Base-by-base conservation (phyloP, 257 asterid species). In the Jaltomata sinuosa region DNA sequence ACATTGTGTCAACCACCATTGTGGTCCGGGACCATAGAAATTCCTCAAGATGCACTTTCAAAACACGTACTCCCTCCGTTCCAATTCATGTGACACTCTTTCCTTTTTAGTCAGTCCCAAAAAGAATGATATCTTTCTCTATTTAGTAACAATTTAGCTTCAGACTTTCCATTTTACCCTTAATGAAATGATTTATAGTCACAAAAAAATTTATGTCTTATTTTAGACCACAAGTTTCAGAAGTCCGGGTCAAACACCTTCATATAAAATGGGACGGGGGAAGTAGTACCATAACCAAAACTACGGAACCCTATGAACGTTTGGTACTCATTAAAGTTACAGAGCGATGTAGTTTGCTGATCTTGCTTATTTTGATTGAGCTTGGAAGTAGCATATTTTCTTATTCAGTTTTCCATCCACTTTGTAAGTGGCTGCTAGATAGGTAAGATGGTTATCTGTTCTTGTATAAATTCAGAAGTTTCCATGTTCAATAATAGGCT, bases 191-290 rank as follows among this genome's bases (percentile, higher is more conserved):
- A 42, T 11, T 50, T 50, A 50, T 21, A 8, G 42, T 15, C 52
- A 47, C 52, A 47, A 8, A 45, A 54, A 0, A 2, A 4, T 38
- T 21, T 53, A 0, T 19, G 12, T 19, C 62, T 54, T 54, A 54
- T 54, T 54, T 54, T 54, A 54, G 62, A 0, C 27, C 1, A 3
- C n/a, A 21, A 54, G 62, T 54, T 54, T 19, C 5, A 54, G 5
- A 54, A 54, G 61, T 0, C 0, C 5, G 0, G 0, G 11, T 19
- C 25, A 54, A 54, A 0, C 4, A 19, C 61, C 27, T 38, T 38
- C 42, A 38, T 38, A 38, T 38, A 38, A 38, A 38, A 38, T 38
- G 42, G 6, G 42, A 1, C 62, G 27, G 2, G 19, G 27, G 27
- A 54, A 2, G 12, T 54, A 54, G 5, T 7, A 54, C 62, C 34